Percentiles rank a stretch among this genome's conserved stretches.
Conservation (phyloP, 805 yeast species). For the Starmerella potacharoeniae region DNA sequence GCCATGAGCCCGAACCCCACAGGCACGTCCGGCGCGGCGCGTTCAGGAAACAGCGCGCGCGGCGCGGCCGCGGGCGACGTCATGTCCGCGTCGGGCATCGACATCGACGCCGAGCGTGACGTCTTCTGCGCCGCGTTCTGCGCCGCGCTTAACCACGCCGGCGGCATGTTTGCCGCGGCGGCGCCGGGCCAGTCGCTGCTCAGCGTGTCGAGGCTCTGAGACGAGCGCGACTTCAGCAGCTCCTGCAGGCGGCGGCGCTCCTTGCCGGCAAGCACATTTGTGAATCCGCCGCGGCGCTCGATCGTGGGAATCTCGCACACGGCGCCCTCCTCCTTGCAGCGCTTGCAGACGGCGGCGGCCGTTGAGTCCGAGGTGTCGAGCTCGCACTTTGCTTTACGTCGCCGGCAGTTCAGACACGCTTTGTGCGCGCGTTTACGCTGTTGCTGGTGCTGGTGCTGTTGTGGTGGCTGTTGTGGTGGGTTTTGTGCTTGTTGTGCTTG, state of each 20-base stretch:
- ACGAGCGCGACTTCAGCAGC: background rate
- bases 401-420: conserved; percentile 83
- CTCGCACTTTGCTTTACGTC: conserved; percentile 77
- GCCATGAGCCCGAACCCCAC: background rate
- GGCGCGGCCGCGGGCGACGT: background rate
- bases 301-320: conserved; percentile 62
- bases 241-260: conserved; percentile 8
- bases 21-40: background rate
- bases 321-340: conserved; percentile 75
- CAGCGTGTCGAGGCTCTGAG: background rate
- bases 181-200: background rate
- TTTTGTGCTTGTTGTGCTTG: background rate
- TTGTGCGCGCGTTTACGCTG: conserved; percentile 38
- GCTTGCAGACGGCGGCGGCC: conserved; percentile 66
- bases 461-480: background rate
- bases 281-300: conserved; percentile 40
- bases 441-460: background rate
- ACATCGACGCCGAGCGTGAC: background rate
- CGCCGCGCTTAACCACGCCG: background rate
- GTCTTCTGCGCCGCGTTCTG: background rate
- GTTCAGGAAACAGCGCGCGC: background rate
- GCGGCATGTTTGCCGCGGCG: background rate
- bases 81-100: background rate
- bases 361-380: conserved; percentile 58
- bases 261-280: conserved; percentile 30